Base-by-base conservation (phyloP, 441 rosid genomes). In the Pelargonium cotyledonis region DNA sequence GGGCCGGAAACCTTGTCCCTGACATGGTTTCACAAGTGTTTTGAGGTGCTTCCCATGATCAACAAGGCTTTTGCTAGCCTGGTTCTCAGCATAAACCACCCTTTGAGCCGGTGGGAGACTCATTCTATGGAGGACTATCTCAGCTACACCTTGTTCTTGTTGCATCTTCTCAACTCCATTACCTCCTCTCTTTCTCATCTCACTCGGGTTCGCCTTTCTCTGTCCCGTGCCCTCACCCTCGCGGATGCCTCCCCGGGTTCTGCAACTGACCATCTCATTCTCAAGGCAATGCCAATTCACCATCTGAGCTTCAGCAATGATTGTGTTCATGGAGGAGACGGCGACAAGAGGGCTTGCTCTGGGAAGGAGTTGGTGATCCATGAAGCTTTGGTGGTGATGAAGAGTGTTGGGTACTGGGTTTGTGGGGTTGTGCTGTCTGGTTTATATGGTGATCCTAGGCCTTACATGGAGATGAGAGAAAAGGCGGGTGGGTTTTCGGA, bases 1-100 rank as follows among this genome's bases (percentile, higher is more conserved):
- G 82, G 60, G 11, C 51, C 78, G 4, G 84, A 74, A 62, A 58
- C 46, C 57, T 8, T 81, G 12, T 76, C 83, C 53, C 67, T 86
- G 5, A 8, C 73, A 10, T 83, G 86, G 88, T 67, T 84, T 69
- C 82, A 61, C 3, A 75, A 66, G 41, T 84, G 87, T 75, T 80
- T 89, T 29, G 74, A 78, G 78, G 35, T 86, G 40, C 63, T 89
- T 47, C 80, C 79, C 49, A 8, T 49, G 23, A 68, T 80, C 76
- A 82, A 89, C 79, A 73, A 75, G 66, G 86, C 84, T n/a, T 85
- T 89, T 75, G 81, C 82, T 12, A 78, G 83, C 78, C 78, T 86
- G 7, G 81, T 79, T 65, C 76, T 75, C 69, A 83, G 71, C 18
- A 78, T 89, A 26, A 84, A 88, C 70, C 79, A 77, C 65, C 86